A percentile compares a stretch with the other conserved stretches of the same genome.
Conservation (phyloP, 2,329 filamentous ascomycete genomes). For the Fusarium sp. region DNA sequence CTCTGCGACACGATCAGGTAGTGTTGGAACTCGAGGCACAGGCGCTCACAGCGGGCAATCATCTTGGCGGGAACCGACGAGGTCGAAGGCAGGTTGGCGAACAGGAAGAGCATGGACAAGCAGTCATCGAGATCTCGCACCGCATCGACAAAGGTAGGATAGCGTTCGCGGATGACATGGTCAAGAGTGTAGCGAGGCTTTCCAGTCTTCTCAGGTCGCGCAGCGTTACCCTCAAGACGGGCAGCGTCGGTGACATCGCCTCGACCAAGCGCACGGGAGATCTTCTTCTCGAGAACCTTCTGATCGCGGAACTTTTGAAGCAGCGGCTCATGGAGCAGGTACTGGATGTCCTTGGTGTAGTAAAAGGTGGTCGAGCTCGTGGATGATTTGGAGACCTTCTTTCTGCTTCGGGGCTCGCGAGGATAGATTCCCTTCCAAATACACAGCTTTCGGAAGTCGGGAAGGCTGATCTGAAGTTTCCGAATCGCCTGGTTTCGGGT, state of each 20-base stretch:
- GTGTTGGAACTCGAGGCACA: constrained; percentile 97
- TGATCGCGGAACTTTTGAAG: constrained; percentile 96
- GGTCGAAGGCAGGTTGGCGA: constrained; percentile 95
- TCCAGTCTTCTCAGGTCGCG: constrained; percentile 89
- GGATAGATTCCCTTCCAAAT: constrained; percentile 99
- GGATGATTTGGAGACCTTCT: constrained; percentile 93
- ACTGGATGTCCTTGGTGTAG: constrained; percentile 96
- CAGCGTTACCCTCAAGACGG: constrained; percentile 88
- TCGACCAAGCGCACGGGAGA: constrained; percentile 89
- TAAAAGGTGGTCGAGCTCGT: constrained; percentile 94
- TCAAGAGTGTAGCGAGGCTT: constrained; percentile 93
- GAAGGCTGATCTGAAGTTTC: constrained; percentile 96
- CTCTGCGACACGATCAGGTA: constrained; percentile 95
- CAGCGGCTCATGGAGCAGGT: constrained; percentile 95
- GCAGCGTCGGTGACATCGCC: constrained; percentile 92
- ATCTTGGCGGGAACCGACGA: constrained; percentile 93
- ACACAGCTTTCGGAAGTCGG: constrained; percentile 97
- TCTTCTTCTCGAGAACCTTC: constrained; percentile 98
- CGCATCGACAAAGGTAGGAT: constrained; percentile 96
- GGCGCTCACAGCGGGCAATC: constrained; percentile 92
- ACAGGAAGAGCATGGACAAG: constrained; percentile 95
- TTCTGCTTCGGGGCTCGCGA: constrained; percentile 95
- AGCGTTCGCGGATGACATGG: constrained; percentile 97
- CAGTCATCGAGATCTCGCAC: constrained; percentile 96
- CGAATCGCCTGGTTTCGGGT: constrained; percentile 96